Percentiles rank a stretch among this genome's conserved stretches.
Conservation (phyloP, 2,329 filamentous ascomycete species). For the Myotisia sp. region DNA sequence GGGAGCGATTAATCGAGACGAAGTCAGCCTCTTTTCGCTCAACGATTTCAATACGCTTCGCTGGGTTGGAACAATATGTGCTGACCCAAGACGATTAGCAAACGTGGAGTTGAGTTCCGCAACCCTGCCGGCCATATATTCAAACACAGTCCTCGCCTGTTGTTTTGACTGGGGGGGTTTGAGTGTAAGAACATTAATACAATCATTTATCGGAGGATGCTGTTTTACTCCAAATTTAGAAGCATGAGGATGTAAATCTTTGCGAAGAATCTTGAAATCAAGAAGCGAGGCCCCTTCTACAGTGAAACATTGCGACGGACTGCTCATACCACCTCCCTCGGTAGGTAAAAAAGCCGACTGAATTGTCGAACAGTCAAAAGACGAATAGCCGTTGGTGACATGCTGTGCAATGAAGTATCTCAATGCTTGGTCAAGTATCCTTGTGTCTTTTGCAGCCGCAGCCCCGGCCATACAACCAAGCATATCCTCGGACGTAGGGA, state of each 20-base stretch:
- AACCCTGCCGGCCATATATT: conserved; percentile 67
- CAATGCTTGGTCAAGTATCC: conserved; percentile 54
- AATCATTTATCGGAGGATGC: conserved; percentile 65
- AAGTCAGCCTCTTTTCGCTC: conserved; percentile 26
- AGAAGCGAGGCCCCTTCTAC: conserved; percentile 64
- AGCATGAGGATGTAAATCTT: conserved; percentile 66
- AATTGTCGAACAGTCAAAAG: conserved; percentile 44
- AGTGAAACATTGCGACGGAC: conserved; percentile 65
- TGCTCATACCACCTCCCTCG: conserved; percentile 52
- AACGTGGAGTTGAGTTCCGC: conserved; percentile 54
- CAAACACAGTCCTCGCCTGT: conserved; percentile 59
- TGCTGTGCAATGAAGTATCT: conserved; percentile 72
- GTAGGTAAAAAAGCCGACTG: conserved; percentile 56
- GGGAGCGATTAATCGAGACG: conserved; percentile 48
- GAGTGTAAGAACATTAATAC: conserved; percentile 57
- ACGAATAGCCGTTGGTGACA: conserved; percentile 59
- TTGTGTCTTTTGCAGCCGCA: conserved; percentile 37
- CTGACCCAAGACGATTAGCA: conserved; percentile 46
- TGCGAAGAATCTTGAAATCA: conserved; percentile 63
- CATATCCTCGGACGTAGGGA: conserved; percentile 59
- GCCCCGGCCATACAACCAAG: conserved; percentile 60
- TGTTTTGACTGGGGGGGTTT: conserved; percentile 53
- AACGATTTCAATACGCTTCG: conserved; percentile 23
- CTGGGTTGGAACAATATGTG: conserved; percentile 57
- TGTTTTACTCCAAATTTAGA: conserved; percentile 71